Conservation (phyloP, 164 flowering plant species). For the Tinospora cordifolia region DNA sequence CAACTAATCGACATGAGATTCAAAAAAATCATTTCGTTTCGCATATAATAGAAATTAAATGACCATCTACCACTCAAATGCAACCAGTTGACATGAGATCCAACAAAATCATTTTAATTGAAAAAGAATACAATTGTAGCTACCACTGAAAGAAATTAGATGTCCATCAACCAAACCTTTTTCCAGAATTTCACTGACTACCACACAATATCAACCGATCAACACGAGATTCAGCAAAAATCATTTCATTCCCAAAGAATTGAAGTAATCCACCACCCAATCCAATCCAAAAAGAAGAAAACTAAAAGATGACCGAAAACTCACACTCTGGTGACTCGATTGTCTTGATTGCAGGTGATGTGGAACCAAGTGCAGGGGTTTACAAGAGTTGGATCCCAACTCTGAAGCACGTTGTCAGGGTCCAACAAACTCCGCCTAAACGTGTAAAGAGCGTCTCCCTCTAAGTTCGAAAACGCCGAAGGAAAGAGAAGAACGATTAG, state of each 20-base stretch:
- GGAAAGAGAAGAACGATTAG: constrained; percentile 10
- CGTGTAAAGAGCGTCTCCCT: constrained; percentile 67
- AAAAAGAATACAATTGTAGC: no score
- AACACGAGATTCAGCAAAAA: neutral
- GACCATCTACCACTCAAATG: no score
- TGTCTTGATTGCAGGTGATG: constrained; percentile 71
- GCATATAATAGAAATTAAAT: no score
- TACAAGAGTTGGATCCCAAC: constrained; percentile 88
- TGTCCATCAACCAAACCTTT: no score
- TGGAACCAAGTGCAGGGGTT: constrained; percentile 90
- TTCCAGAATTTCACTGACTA: neutral
- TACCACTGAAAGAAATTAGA: no score
- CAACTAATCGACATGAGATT: no score
- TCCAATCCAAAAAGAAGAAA: neutral
- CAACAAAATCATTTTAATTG: no score
- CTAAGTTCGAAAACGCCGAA: constrained; percentile 36
- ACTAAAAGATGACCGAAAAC: constrained; percentile 1
- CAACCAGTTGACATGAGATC: no score
- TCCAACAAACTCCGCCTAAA: constrained; percentile 57
- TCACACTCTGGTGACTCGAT: constrained; percentile 74
- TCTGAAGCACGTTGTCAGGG: constrained; percentile 72
- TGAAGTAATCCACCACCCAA: neutral
- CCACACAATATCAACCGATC: neutral
- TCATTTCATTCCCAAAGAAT: no score
- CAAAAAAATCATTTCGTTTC: no score